These are phyloP conservation scores for Fusarium keratoplasticum DNA, from an alignment of 2,329 filamentous ascomycete genomes.

Conservation along the genomic window DNA sequence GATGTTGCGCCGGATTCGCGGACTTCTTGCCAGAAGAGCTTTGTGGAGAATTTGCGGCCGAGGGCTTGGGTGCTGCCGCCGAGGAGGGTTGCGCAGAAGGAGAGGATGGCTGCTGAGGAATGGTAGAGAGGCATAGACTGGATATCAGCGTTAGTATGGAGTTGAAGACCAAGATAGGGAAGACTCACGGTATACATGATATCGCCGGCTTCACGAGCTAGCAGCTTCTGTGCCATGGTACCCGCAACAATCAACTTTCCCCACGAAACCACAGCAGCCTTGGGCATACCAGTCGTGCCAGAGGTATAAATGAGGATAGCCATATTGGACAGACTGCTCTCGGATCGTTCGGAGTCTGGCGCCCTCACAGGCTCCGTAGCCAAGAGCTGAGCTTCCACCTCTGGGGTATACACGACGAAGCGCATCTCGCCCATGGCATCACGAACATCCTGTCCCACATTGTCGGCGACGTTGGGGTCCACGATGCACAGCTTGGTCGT, in stretches of 20 bases:
- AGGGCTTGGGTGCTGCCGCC: conserved; percentile 75
- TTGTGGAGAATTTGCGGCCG: conserved; percentile 82
- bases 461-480: conserved; percentile 69
- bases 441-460: conserved; percentile 69
- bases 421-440: conserved; percentile 62
- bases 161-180: background rate
- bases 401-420: conserved; percentile 71
- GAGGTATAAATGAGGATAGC: conserved; percentile 86
- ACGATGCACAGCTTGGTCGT: conserved; percentile 76
- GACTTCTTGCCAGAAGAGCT: conserved; percentile 81
- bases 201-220: conserved; percentile 71
- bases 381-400: conserved; percentile 66
- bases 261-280: conserved; percentile 82
- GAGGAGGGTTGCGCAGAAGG: conserved; percentile 70
- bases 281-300: conserved; percentile 86
- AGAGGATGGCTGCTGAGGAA: conserved; percentile 79
- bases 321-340: conserved; percentile 66
- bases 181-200: conserved; percentile 77
- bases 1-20: conserved; percentile 77
- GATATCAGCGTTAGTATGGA: background rate
- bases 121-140: conserved; percentile 92
- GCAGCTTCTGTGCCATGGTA: conserved; percentile 54
- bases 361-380: conserved; percentile 65
- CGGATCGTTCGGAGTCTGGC: conserved; percentile 67
- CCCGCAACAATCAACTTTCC: conserved; percentile 68